Percentiles rank a stretch among this genome's conserved stretches.
These are phyloP conservation scores for Leccinum griseonigrum DNA, from an alignment of 1,284 basidiomycete genomes.

Conservation along the genomic window DNA sequence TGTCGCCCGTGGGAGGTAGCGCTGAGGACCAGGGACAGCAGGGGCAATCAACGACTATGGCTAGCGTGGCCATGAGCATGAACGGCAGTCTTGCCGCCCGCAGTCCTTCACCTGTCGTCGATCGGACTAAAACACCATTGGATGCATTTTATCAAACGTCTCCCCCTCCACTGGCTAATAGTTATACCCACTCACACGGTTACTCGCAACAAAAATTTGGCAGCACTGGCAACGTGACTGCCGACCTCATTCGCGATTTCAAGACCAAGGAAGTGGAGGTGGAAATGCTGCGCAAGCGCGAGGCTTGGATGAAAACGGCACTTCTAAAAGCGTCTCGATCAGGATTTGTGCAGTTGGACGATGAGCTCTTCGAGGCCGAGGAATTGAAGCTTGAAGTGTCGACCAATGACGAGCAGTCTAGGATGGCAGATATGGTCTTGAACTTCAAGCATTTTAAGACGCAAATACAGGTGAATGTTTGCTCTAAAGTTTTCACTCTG, in stretches of 20 bases:
- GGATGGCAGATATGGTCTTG: constrained; percentile 72
- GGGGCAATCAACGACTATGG: constrained; percentile 47
- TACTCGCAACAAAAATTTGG: constrained; percentile 42
- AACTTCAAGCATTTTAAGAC: constrained; percentile 90
- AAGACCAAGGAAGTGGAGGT: constrained; percentile 81
- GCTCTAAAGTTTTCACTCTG: constrained; percentile 2
- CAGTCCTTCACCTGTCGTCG: constrained; percentile 59
- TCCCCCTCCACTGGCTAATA: constrained; percentile 40
- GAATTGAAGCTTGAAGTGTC: constrained; percentile 40
- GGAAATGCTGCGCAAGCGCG: constrained; percentile 74
- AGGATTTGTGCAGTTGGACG: constrained; percentile 76
- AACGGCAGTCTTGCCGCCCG: constrained; percentile 50
- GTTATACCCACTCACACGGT: constrained; percentile 24
- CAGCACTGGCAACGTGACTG: constrained; percentile 66
- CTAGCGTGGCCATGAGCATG: constrained; percentile 50
- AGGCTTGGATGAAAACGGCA: constrained; percentile 86
- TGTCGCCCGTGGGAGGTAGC: constrained; percentile 51
- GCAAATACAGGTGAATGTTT: constrained; percentile 72
- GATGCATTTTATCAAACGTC: constrained; percentile 61
- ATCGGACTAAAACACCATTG: constrained; percentile 50
- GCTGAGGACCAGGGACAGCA: constrained; percentile 35
- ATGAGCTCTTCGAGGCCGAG: constrained; percentile 36
- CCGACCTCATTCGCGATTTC: constrained; percentile 74
- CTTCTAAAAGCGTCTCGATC: constrained; percentile 75
- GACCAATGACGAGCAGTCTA: constrained; percentile 38